A percentile compares a stretch with the other conserved stretches of the same genome.
phyloP scores from a whole-genome alignment of 139 green algal genomes.

The Chlamydomonas sphaeroides region DNA sequence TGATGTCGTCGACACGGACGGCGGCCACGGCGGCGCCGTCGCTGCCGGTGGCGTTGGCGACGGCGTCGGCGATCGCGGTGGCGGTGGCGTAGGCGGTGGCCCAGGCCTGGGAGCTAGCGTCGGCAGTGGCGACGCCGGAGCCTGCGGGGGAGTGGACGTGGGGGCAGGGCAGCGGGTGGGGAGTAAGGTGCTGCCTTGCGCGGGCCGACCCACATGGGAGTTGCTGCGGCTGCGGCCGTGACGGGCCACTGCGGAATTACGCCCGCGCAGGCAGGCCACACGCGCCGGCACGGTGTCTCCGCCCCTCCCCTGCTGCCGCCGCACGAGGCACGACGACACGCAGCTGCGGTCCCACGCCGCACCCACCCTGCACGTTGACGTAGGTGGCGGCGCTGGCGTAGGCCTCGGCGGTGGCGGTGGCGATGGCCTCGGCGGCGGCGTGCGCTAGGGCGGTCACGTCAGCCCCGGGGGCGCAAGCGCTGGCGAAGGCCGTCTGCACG shows the following conservation, averaged over 20 bases:
- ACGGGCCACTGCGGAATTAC: background rate
- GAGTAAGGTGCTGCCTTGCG: no score
- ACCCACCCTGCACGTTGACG: background rate
- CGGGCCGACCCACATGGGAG: no score
- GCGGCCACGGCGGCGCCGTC: background rate
- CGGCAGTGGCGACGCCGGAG: background rate
- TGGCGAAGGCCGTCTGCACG: background rate
- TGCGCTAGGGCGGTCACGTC: background rate
- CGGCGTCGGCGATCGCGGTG: constrained; percentile 1
- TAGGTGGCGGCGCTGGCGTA: background rate
- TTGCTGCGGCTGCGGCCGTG: no score
- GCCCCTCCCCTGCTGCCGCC: no score
- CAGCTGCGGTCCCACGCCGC: no score
- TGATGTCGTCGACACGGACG: background rate
- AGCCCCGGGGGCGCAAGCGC: background rate
- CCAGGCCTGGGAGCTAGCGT: background rate
- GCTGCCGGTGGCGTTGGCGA: background rate
- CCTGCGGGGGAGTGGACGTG: background rate
- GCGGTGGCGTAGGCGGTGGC: background rate
- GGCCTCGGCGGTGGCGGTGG: background rate
- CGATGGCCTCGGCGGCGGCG: background rate
- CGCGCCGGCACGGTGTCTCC: background rate
- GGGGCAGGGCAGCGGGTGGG: background rate
- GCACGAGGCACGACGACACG: no score
- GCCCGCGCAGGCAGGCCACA: no score